phyloP scores from a whole-genome alignment of 2,329 filamentous ascomycete species.

The Colletotrichum musae region DNA sequence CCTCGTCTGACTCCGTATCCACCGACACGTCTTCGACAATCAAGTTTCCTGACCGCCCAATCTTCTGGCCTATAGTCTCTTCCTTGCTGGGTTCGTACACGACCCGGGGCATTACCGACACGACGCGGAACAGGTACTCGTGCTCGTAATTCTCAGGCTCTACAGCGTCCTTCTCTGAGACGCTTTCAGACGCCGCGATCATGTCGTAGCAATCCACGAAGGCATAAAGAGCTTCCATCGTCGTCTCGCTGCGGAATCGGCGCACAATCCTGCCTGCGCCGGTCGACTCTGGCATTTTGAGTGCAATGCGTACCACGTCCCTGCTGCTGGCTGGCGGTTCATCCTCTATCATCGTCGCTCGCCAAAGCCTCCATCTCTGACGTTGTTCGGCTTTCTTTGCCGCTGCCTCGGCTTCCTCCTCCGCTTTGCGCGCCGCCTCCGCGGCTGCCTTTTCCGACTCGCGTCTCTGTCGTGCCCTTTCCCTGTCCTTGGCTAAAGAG shows the following conservation, averaged over 20 bases:
- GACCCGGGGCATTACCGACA: slow-evolving; percentile 86
- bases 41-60: slow-evolving; percentile 88
- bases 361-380: slow-evolving; percentile 85
- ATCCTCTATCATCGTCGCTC: slow-evolving; percentile 74
- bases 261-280: slow-evolving; percentile 83
- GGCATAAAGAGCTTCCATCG: slow-evolving; percentile 91
- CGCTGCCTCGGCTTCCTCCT: slow-evolving; percentile 74
- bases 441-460: slow-evolving; percentile 82
- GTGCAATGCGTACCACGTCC: slow-evolving; percentile 79
- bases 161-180: slow-evolving; percentile 47
- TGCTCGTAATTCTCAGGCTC: slow-evolving; percentile 82
- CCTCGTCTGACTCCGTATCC: slow-evolving; percentile 40
- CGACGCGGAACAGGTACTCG: slow-evolving; percentile 86
- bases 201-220: slow-evolving; percentile 93
- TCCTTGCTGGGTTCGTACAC: slow-evolving; percentile 80
- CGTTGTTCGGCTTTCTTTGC: slow-evolving; percentile 59
- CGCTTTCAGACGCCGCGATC: slow-evolving; percentile 56
- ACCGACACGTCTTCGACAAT: slow-evolving; percentile 82
- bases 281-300: slow-evolving; percentile 72
- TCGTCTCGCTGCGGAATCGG: slow-evolving; percentile 77
- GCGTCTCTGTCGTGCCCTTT: slow-evolving; percentile 81
- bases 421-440: slow-evolving; percentile 75
- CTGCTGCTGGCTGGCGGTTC: slow-evolving; percentile 77
- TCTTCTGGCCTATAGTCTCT: slow-evolving; percentile 77
- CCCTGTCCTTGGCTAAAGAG: slow-evolving; percentile 88